Percentiles rank a stretch among this genome's conserved stretches.
These are phyloP conservation scores for Ceratobasidium sp. DNA, from an alignment of 1,284 basidiomycete genomes.

Conservation along the genomic window DNA sequence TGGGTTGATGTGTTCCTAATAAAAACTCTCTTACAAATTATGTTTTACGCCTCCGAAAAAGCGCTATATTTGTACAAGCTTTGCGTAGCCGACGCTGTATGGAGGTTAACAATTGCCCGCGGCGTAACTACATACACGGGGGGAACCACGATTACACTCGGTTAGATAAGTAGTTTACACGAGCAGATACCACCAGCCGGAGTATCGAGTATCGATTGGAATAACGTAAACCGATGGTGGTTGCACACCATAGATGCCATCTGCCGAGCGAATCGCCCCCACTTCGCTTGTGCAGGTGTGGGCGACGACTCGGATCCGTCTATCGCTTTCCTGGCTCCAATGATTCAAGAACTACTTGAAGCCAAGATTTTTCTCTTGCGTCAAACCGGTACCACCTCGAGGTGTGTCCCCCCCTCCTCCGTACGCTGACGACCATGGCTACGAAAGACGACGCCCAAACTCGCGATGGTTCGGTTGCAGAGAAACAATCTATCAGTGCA, in stretches of 20 bases:
- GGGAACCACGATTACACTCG: too few relatives aligned
- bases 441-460: background rate
- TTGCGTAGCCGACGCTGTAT: too few relatives aligned
- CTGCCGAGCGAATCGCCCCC: background rate
- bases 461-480: background rate
- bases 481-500: background rate
- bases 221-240: background rate
- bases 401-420: background rate
- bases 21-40: too few relatives aligned
- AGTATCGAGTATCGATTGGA: too few relatives aligned
- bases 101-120: too few relatives aligned
- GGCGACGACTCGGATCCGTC: background rate
- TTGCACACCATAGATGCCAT: background rate
- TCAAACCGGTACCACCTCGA: background rate
- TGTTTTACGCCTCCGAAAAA: too few relatives aligned
- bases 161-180: too few relatives aligned
- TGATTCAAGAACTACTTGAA: background rate
- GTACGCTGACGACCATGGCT: background rate
- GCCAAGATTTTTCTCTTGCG: conserved; percentile 7
- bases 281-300: conserved; percentile 1
- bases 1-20: too few relatives aligned
- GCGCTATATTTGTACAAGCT: too few relatives aligned
- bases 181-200: too few relatives aligned
- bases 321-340: background rate
- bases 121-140: too few relatives aligned